Evolutionary conservation across 2,329 filamentous ascomycete genomes (phyloP).

Genomic region (Penicillium capsulatum): DNA sequence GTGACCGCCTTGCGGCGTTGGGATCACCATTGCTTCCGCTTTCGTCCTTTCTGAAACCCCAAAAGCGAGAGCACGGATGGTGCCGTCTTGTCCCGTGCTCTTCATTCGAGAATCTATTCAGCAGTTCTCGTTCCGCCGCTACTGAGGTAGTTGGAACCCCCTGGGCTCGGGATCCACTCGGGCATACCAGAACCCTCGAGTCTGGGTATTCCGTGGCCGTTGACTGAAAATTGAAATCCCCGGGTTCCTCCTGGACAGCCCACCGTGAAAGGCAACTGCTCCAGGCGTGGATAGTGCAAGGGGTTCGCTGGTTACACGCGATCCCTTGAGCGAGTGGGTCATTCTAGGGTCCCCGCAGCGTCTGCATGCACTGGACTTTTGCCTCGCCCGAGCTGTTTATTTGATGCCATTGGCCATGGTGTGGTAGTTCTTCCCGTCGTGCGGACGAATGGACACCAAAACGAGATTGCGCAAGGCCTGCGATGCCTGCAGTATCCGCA

Average conservation of each 20-base stretch:
- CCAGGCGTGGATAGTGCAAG: too few relatives aligned
- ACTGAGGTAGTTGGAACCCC: too few relatives aligned
- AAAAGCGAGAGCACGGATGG: neutral
- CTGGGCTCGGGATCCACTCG: too few relatives aligned
- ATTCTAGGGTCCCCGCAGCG: constrained; percentile 9
- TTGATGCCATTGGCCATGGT: constrained; percentile 17
- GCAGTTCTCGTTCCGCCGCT: too few relatives aligned
- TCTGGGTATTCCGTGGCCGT: too few relatives aligned
- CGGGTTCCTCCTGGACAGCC: too few relatives aligned
- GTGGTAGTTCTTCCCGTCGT: constrained; percentile 20
- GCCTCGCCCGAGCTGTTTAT: constrained; percentile 1
- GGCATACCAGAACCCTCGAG: too few relatives aligned
- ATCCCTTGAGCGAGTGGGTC: constrained; percentile 9
- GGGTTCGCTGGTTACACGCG: too few relatives aligned
- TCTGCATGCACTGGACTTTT: constrained; percentile 12
- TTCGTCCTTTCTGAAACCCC: neutral
- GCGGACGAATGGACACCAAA: constrained; percentile 35
- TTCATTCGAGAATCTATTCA: neutral
- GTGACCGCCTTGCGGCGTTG: constrained; percentile 13
- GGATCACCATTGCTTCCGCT: constrained; percentile 5
- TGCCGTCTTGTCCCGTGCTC: neutral
- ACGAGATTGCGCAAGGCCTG: constrained; percentile 49
- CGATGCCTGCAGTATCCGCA: constrained; percentile 52
- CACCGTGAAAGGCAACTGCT: too few relatives aligned
- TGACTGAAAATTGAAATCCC: too few relatives aligned